Conservation (phyloP, 129 eudicot species). For the Ambrosia trifida region DNA sequence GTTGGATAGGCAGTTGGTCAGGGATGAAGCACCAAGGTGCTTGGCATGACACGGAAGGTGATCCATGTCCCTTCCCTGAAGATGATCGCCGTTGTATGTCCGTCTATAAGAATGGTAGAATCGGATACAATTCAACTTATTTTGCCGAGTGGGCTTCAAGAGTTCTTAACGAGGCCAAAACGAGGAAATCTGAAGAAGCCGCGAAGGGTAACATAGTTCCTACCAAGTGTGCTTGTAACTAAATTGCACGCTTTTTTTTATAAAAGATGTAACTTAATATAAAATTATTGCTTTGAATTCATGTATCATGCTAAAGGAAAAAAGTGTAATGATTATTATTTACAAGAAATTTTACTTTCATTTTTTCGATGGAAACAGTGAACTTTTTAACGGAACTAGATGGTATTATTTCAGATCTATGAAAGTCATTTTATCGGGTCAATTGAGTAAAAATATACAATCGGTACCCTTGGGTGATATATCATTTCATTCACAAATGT, state of each 20-base stretch:
- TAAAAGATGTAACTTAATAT: background rate
- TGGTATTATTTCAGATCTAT: no score
- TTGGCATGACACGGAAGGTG: constrained; percentile 77
- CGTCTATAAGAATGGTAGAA: constrained; percentile 53
- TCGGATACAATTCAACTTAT: constrained; percentile 63
- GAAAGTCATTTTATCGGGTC: no score
- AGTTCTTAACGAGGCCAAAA: constrained; percentile 58
- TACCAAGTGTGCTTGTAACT: constrained; percentile 46
- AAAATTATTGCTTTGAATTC: background rate
- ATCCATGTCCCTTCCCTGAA: constrained; percentile 52
- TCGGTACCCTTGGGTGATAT: no score
- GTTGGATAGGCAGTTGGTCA: constrained; percentile 75
- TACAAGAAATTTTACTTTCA: background rate
- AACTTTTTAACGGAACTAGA: no score
- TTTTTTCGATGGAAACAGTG: background rate
- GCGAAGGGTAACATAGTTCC: constrained; percentile 15
- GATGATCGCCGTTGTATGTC: constrained; percentile 79
- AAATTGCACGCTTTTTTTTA: background rate
- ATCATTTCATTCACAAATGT: no score
- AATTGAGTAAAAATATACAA: no score
- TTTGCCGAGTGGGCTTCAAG: constrained; percentile 62
- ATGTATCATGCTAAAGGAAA: background rate
- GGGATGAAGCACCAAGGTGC: constrained; percentile 81
- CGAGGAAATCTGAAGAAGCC: constrained; percentile 39
- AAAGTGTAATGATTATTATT: background rate